Evolutionary conservation across 805 yeast genomes (phyloP), one percentile per base, ranked within the genome.

Genomic region (Yamadazyma akitaensis): DNA sequence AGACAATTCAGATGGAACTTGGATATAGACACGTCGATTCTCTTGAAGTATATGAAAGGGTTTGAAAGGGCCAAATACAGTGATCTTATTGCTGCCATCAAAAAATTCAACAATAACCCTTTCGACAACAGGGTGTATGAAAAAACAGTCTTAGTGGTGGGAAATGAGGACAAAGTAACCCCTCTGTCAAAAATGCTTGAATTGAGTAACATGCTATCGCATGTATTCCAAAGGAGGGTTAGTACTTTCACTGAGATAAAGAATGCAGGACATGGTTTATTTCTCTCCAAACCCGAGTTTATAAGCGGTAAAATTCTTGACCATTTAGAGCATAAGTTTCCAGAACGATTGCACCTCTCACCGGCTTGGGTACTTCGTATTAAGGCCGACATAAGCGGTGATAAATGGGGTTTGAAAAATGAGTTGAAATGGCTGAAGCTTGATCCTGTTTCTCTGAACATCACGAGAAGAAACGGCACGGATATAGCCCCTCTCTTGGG

Each of bases 381-480:
- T 14, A 78, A 81, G 55, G 86, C 86, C 2, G 74, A 79, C 43
- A 73, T 80, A 12, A 75, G 80, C 21, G 85, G 85, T 2, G 85
- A 80, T 55, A 85, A 86, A 63, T 86, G 92, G 92, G 87, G 89
- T 18, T 64, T 86, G 51, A 85, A 85, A 62, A 86, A 85, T 57
- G 86, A 84, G 58, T 74, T 70, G 50, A 86, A 85, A 60, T 86
- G 94, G 92, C 72, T 74, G 58, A 67, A 73, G 30, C 70, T 81
- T 6, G 70, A 72, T 38, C 69, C 81, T 0, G 69, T 85, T 0
- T 79, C 85, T 0, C 51, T 63, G 48, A 72, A 68, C 40, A 65
- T 80, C 14, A 49, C 62, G 19, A 56, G 72, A 36, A 64, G 56
- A 47, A 61, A 61, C 4, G 62, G 62, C 3, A 53, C 53, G 3